Conservation (phyloP, 148 eudicot genomes). For the Amaranthus palmeri region DNA sequence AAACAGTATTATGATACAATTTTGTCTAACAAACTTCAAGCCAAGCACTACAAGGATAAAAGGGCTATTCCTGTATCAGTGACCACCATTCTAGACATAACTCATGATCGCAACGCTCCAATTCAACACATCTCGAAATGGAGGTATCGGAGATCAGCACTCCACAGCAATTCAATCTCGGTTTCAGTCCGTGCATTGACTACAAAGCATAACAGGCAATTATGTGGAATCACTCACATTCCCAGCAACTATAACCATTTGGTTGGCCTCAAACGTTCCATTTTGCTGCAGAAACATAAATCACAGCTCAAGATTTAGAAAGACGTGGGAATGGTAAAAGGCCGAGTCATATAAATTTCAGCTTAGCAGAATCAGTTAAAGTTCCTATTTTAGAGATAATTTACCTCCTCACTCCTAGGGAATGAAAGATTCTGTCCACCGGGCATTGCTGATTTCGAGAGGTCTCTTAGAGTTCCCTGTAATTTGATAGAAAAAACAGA, state of each 20-base stretch:
- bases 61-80: conserved; percentile 12
- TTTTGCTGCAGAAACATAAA: conserved; percentile 27
- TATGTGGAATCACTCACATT: conserved; percentile 42
- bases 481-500: neutral
- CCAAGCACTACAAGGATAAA: neutral
- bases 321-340: neutral
- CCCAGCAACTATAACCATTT: conserved; percentile 37
- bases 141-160: neutral
- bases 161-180: neutral
- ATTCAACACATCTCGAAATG: neutral
- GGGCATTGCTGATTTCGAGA: conserved; percentile 46
- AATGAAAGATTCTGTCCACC: conserved; percentile 32
- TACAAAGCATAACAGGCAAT: conserved; percentile 3
- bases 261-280: conserved; percentile 41
- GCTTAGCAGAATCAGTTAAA: neutral
- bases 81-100: neutral
- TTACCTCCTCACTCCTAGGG: conserved; percentile 45
- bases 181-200: neutral
- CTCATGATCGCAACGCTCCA: neutral
- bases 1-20: neutral
- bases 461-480: conserved; percentile 69
- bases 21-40: conserved; percentile 6
- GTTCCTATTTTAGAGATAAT: neutral
- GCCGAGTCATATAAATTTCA: neutral
- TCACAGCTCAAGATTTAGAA: neutral